phyloP scores from a whole-genome alignment of 495 filamentous ascomycete genomes.

The Parachaetomium inaequale region DNA sequence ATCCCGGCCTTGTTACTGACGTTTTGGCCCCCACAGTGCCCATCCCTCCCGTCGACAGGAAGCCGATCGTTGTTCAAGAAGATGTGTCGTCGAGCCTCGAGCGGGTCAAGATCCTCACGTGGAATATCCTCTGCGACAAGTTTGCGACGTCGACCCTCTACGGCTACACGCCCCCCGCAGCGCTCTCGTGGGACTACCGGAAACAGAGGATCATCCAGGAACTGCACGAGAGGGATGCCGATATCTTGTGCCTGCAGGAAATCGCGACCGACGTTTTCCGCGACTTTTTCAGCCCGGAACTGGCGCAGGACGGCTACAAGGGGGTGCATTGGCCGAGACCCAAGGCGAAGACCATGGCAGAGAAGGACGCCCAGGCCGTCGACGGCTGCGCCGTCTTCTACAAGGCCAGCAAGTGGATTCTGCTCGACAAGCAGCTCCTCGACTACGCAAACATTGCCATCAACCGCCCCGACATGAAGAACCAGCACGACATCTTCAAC shows the following conservation, averaged over 20 bases:
- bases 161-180: constrained; percentile 78
- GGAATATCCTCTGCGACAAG: constrained; percentile 92
- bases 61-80: constrained; percentile 48
- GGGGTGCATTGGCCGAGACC: constrained; percentile 86
- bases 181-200: constrained; percentile 81
- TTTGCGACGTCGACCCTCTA: constrained; percentile 79
- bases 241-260: constrained; percentile 91
- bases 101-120: constrained; percentile 74
- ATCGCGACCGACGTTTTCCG: constrained; percentile 87
- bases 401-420: constrained; percentile 84
- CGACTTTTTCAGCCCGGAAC: constrained; percentile 76
- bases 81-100: constrained; percentile 47
- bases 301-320: constrained; percentile 83
- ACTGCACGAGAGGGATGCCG: constrained; percentile 72
- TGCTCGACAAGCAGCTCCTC: constrained; percentile 88
- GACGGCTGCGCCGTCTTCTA: constrained; percentile 97
- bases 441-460: constrained; percentile 91
- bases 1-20: constrained; percentile 1
- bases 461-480: constrained; percentile 90
- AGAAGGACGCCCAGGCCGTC: constrained; percentile 77
- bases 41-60: constrained; percentile 57
- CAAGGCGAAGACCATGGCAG: constrained; percentile 83
- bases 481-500: constrained; percentile 93
- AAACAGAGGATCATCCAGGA: constrained; percentile 76
- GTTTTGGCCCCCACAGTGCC: constrained; percentile 46